phyloP scores from a whole-genome alignment of 495 filamentous ascomycete species.

The Xylaria scruposa region DNA sequence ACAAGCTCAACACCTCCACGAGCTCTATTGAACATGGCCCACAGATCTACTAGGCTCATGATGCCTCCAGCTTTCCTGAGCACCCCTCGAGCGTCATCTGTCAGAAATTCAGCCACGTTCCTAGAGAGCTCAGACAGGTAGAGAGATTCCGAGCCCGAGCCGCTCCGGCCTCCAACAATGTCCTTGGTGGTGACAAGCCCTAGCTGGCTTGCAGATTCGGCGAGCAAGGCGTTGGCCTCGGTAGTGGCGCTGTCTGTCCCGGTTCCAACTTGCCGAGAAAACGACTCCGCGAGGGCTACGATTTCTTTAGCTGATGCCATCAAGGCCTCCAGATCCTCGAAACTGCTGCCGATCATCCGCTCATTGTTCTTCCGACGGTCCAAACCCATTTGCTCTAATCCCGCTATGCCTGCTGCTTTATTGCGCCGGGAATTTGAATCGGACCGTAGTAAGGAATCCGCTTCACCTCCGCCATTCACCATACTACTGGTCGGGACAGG shows the following conservation, averaged over 20 bases:
- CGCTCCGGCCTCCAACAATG: slow-evolving; percentile 61
- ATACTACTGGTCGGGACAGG: slow-evolving; percentile 74
- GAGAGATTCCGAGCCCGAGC: slow-evolving; percentile 57
- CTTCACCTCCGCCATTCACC: slow-evolving; percentile 42
- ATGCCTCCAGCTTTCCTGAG: slow-evolving; percentile 87
- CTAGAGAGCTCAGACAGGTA: slow-evolving; percentile 82
- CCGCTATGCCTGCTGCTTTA: slow-evolving; percentile 86
- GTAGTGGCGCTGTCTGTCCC: slow-evolving; percentile 60
- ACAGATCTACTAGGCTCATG: slow-evolving; percentile 92
- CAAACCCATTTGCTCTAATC: slow-evolving; percentile 81
- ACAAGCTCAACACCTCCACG: slow-evolving; percentile 93
- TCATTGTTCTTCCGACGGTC: slow-evolving; percentile 91
- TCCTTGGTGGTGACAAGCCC: slow-evolving; percentile 94
- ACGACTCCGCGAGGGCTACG: slow-evolving; percentile 87
- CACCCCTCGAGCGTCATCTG: slow-evolving; percentile 84
- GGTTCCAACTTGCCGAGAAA: slow-evolving; percentile 70
- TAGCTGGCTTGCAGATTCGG: slow-evolving; percentile 82
- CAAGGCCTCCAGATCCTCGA: slow-evolving; percentile 94
- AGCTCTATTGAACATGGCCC: slow-evolving; percentile 97
- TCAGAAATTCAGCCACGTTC: slow-evolving; percentile 91
- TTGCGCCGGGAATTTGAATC: slow-evolving; percentile 45
- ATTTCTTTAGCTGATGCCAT: slow-evolving; percentile 98
- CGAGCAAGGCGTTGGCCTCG: slow-evolving; percentile 76
- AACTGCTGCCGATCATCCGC: slow-evolving; percentile 88
- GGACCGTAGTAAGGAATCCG: slow-evolving; percentile 60